These are phyloP conservation scores for Mortierella sp. DNA, from an alignment of 371 early-diverging fungal genomes.

Conservation along the genomic window DNA sequence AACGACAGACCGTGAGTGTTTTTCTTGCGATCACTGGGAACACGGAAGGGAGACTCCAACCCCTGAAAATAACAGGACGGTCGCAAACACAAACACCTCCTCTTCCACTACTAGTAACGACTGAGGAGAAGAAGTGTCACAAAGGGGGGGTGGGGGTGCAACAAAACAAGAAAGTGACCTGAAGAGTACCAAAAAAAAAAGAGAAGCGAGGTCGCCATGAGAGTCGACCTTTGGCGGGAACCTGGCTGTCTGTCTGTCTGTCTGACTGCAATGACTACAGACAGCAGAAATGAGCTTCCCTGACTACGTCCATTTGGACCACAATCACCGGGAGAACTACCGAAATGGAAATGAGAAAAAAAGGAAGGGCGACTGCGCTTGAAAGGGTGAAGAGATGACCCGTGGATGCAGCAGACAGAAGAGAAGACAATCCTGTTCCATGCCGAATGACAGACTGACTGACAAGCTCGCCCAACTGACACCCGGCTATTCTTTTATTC, in stretches of 20 bases:
- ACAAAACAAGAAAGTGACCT: background rate
- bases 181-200: background rate
- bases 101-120: background rate
- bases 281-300: background rate
- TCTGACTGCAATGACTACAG: background rate
- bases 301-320: background rate
- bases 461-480: no score
- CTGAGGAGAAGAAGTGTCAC: background rate
- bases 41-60: background rate
- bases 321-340: background rate
- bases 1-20: background rate
- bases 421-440: background rate
- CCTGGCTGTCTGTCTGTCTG: background rate
- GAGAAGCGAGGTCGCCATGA: background rate
- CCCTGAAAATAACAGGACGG: background rate
- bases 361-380: background rate
- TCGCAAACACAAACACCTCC: background rate
- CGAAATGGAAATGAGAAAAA: background rate
- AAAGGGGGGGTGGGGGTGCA: background rate
- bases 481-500: no score
- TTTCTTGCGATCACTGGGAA: background rate
- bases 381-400: conserved; percentile 3
- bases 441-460: no score
- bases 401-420: background rate
- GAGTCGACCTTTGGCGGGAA: background rate